Evolutionary conservation across 2,329 filamentous ascomycete species (phyloP), one percentile per base, ranked within the genome.

Genomic region (Aureobasidium melanogenum): DNA sequence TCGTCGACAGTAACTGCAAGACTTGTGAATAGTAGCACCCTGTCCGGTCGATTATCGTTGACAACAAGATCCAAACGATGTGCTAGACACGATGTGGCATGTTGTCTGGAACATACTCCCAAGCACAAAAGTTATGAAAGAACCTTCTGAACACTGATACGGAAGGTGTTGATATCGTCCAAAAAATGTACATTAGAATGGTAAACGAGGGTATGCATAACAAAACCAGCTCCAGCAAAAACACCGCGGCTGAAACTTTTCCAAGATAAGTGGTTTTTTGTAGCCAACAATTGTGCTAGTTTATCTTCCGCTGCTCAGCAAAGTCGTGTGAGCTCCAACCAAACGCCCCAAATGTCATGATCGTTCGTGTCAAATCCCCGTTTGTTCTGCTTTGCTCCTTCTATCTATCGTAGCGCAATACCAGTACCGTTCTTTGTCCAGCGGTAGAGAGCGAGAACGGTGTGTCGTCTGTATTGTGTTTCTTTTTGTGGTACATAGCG

Each of bases 401-500:
- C n/a, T n/a, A 2, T 48, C 24, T 28, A 60, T 55, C 59, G 28
- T 43, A 61, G 26, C 14, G 59, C 59, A 28, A 61, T 47, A 4
- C 59, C 59, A 41, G 59, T 61, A 24, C 59, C 59, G 32, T 52
- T 52, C n/a, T 61, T 61, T 1, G 48, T 61, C 59, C 59, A 61
- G 22, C 59, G 48, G n/a, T 61, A 61, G 15, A 61, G 24, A 22
- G 59, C 59, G 22, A 61, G 41, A 7, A 61, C 59, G 7, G 59
- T 61, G 39, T 61, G 59, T 46, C 59, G 28, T 36, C 59, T 39
- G 17, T 54, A 61, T 47, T 61, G 59, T 34, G 59, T 55, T 43
- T 61, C 59, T 50, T 61, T 61, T 12, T 61, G 59, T 9, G 59
- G 59, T 15, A 61, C 59, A n/a, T 61, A 61, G 5, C 59, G 38